Percentiles rank a stretch among this genome's conserved stretches.
phyloP scores from a whole-genome alignment of 78 protist species.

The Paratrimastix pyriformis region DNA sequence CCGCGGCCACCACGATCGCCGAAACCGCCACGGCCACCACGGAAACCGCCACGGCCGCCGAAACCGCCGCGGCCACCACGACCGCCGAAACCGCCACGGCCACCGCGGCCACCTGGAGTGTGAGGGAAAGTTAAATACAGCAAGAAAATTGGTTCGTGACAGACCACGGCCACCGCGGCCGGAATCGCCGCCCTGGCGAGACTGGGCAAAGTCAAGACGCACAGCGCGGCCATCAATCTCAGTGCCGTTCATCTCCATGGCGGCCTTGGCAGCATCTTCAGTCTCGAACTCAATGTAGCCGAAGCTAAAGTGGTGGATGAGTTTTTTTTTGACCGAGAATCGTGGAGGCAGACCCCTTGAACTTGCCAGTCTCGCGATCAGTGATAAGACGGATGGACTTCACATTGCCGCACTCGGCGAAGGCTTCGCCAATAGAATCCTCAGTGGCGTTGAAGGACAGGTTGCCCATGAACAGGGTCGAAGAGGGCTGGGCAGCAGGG shows the following conservation, averaged over 20 bases:
- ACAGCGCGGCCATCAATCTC: neutral
- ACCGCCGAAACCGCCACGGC: too few species aligned
- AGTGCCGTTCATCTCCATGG: neutral
- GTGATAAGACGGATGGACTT: slow-evolving; percentile 8
- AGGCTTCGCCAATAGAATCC: slow-evolving; percentile 6
- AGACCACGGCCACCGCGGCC: neutral
- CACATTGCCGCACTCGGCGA: slow-evolving; percentile 13
- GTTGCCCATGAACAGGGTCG: slow-evolving; percentile 24
- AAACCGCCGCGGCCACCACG: too few species aligned
- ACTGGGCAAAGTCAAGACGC: slow-evolving; percentile 17
- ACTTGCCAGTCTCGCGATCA: slow-evolving; percentile 28
- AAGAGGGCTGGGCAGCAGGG: neutral
- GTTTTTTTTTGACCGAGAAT: too few species aligned
- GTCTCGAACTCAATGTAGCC: slow-evolving; percentile 15
- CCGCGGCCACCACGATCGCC: too few species aligned
- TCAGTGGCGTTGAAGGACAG: neutral
- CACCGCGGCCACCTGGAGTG: too few species aligned
- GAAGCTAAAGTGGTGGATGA: too few species aligned
- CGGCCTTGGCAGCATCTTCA: neutral
- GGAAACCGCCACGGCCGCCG: slow-evolving; percentile 2
- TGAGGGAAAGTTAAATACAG: too few species aligned
- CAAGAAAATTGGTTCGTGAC: too few species aligned
- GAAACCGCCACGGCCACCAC: too few species aligned
- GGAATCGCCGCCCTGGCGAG: neutral
- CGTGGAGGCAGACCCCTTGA: too few species aligned